A percentile compares a stretch with the other conserved stretches of the same genome.
Evolutionary conservation across 2,329 filamentous ascomycete genomes (phyloP).

Genomic region (Colletotrichum falcatum): DNA sequence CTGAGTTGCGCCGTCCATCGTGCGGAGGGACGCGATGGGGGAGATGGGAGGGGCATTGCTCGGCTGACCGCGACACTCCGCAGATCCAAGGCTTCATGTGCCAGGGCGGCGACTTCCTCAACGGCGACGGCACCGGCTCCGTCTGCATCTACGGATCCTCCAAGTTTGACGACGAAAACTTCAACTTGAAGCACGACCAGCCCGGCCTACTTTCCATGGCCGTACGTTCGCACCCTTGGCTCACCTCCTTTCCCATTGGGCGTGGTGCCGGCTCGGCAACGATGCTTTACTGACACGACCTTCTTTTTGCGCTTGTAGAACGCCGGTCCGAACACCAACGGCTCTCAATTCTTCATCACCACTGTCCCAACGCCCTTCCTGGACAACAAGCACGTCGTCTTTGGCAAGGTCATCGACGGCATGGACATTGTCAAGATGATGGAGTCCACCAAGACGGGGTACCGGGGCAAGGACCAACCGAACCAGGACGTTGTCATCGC

Average conservation of each 20-base stretch:
- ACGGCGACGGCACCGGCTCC: slow-evolving; percentile 91
- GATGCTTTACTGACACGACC: neutral
- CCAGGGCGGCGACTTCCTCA: slow-evolving; percentile 95
- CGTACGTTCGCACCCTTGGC: slow-evolving; percentile 63
- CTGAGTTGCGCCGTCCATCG: neutral
- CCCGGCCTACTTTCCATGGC: slow-evolving; percentile 93
- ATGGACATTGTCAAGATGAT: slow-evolving; percentile 94
- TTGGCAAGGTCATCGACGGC: slow-evolving; percentile 89
- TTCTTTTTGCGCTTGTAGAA: slow-evolving; percentile 67
- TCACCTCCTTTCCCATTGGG: neutral
- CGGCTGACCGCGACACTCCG: neutral
- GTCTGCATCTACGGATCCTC: slow-evolving; percentile 88
- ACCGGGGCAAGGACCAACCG: slow-evolving; percentile 80
- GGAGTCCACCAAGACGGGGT: slow-evolving; percentile 87
- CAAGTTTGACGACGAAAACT: slow-evolving; percentile 92
- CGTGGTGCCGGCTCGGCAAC: neutral
- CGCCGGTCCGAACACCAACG: slow-evolving; percentile 91
- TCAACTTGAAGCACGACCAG: slow-evolving; percentile 80
- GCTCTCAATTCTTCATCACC: slow-evolving; percentile 97
- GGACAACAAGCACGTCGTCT: slow-evolving; percentile 94
- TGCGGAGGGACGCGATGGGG: neutral
- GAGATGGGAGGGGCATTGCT: neutral
- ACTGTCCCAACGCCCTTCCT: slow-evolving; percentile 88
- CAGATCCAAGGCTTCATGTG: slow-evolving; percentile 98
- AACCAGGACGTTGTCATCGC: slow-evolving; percentile 85